Conservation (phyloP, 2,329 filamentous ascomycete species). For the Fusarium lyarnte region DNA sequence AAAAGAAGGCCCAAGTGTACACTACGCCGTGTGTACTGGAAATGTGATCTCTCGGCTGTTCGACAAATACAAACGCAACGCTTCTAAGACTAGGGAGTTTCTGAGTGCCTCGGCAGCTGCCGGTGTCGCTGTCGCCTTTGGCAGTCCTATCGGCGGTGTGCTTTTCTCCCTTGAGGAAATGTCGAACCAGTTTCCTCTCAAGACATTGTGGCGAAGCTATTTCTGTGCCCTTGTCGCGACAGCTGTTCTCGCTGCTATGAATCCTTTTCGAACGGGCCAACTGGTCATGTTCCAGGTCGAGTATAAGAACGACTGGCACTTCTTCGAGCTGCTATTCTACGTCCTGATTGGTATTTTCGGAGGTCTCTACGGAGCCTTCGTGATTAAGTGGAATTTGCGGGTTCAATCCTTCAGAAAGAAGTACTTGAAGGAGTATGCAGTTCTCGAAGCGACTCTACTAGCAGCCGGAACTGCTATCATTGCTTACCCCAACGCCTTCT, state of each 20-base stretch:
- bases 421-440: slow-evolving; percentile 83
- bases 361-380: slow-evolving; percentile 92
- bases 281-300: slow-evolving; percentile 99
- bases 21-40: slow-evolving; percentile 96
- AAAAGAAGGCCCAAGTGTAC: slow-evolving; percentile 98
- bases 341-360: slow-evolving; percentile 91
- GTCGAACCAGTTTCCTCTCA: slow-evolving; percentile 94
- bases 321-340: slow-evolving; percentile 95
- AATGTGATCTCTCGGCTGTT: slow-evolving; percentile 96
- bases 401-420: slow-evolving; percentile 94
- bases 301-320: slow-evolving; percentile 97
- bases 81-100: slow-evolving; percentile 94
- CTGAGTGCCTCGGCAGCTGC: slow-evolving; percentile 93
- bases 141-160: slow-evolving; percentile 95
- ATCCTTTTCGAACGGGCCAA: slow-evolving; percentile 95
- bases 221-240: slow-evolving; percentile 97
- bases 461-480: slow-evolving; percentile 86
- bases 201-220: slow-evolving; percentile 97
- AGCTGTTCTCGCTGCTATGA: slow-evolving; percentile 92
- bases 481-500: slow-evolving; percentile 96
- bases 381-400: slow-evolving; percentile 97
- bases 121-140: slow-evolving; percentile 95
- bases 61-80: slow-evolving; percentile 89
- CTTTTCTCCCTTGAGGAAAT: slow-evolving; percentile 98
- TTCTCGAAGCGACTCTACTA: slow-evolving; percentile 86